Evolutionary conservation across 371 early-diverging fungal species (phyloP).

Genomic region (Nematocida ausubeli): DNA sequence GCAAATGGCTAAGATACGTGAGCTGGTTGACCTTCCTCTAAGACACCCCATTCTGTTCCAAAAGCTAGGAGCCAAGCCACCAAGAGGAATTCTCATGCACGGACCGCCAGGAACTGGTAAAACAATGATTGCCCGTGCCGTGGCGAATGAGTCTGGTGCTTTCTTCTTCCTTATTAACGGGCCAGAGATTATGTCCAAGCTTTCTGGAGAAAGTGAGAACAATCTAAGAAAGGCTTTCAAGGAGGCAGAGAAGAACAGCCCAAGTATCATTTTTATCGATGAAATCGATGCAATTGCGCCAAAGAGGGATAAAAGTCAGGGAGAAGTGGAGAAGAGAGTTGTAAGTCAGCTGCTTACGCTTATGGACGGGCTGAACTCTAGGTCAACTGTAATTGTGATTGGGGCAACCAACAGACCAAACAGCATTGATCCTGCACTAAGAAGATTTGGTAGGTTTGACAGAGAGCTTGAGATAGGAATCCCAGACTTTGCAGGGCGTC

Average conservation of each 20-base stretch:
- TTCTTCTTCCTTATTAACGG: constrained; percentile 95
- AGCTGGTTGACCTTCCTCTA: constrained; percentile 93
- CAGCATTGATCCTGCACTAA: constrained; percentile 85
- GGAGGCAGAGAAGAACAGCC: constrained; percentile 90
- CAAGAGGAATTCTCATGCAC: constrained; percentile 87
- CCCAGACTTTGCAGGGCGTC: constrained; percentile 93
- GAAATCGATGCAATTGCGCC: constrained; percentile 98
- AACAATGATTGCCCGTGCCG: constrained; percentile 87
- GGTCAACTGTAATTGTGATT: constrained; percentile 90
- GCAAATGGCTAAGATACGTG: constrained; percentile 98
- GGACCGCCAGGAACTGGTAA: constrained; percentile 97
- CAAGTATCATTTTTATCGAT: constrained; percentile 95
- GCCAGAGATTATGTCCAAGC: constrained; percentile 97
- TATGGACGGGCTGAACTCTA: constrained; percentile 97
- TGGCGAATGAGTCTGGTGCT: constrained; percentile 85
- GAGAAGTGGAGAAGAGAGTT: constrained; percentile 96
- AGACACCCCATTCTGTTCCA: constrained; percentile 95
- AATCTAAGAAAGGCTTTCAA: constrained; percentile 96
- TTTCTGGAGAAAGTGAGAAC: constrained; percentile 95
- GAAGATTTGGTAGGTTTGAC: constrained; percentile 95
- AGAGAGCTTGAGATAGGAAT: constrained; percentile 98
- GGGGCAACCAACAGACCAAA: constrained; percentile 97
- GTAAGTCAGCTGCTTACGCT: constrained; percentile 95
- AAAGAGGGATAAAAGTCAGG: constrained; percentile 97
- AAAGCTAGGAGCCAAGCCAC: constrained; percentile 95